Conservation (phyloP, 257 asterid species). For the Osmanthus fragrans region DNA sequence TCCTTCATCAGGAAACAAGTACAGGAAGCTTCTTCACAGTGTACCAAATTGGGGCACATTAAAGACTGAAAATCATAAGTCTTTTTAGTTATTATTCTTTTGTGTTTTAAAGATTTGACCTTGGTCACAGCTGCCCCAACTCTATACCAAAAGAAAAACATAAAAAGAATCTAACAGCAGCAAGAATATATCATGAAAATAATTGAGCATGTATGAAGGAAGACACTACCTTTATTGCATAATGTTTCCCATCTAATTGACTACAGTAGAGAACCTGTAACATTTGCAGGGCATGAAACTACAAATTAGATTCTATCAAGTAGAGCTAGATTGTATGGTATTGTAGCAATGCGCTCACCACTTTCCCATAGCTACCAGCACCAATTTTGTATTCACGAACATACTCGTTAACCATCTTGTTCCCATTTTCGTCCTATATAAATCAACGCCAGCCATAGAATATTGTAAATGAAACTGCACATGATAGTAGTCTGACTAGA, state of each 20-base stretch:
- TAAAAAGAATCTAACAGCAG: not conserved
- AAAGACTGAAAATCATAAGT: not conserved
- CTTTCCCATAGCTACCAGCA: conserved; percentile 99
- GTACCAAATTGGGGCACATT: conserved; percentile 9
- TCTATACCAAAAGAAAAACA: not conserved
- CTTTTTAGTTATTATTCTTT: conserved; percentile 2
- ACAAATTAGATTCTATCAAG: conserved; percentile 19
- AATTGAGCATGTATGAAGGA: conserved; percentile 19
- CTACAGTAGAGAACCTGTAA: conserved; percentile 86
- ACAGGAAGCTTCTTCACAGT: conserved; percentile 1
- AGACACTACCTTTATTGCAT: conserved; percentile 82
- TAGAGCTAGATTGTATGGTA: conserved; percentile 9
- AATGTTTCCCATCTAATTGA: conserved; percentile 66
- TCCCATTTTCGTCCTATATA: conserved; percentile 76
- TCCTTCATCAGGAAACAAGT: not conserved
- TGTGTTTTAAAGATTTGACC: not conserved
- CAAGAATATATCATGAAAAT: not conserved
- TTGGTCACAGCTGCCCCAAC: not conserved
- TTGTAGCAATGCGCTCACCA: conserved; percentile 54
- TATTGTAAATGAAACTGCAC: not conserved
- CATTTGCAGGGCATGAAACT: conserved; percentile 29
- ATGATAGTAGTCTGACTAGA: conserved; percentile 14
- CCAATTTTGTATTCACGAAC: conserved; percentile 83
- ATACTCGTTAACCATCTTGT: conserved; percentile 84
- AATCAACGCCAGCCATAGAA: conserved; percentile 5